phyloP scores from a whole-genome alignment of 1,284 basidiomycete species.

The Ustilago tritici region DNA sequence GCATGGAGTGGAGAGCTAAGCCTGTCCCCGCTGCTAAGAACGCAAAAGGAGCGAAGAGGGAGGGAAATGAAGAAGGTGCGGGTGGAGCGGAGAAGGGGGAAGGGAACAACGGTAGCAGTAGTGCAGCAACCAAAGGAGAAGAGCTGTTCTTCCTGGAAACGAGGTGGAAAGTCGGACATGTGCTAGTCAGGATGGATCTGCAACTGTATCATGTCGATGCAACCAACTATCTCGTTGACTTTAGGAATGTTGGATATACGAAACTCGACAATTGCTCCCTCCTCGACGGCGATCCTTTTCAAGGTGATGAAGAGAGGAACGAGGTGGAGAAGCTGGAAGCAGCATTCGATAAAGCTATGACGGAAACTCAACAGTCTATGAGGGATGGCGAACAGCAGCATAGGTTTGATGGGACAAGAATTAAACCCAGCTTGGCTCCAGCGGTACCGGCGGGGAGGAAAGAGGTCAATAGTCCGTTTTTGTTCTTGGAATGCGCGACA shows the following conservation, averaged over 20 bases:
- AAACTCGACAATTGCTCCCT: conserved; percentile 43
- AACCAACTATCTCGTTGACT: conserved; percentile 96
- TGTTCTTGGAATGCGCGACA: conserved; percentile 95
- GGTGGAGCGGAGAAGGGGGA: conserved; percentile 14
- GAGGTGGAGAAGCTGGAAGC: conserved; percentile 36
- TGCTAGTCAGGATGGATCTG: conserved; percentile 83
- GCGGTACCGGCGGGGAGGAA: conserved; percentile 76
- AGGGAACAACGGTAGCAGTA: conserved; percentile 63
- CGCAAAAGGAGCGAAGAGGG: conserved; percentile 18
- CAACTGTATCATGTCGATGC: conserved; percentile 96
- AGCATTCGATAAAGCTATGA: conserved; percentile 44
- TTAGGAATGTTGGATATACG: conserved; percentile 95
- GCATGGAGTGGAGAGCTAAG: conserved; percentile 87
- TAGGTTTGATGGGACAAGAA: conserved; percentile 36
- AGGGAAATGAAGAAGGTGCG: conserved; percentile 15
- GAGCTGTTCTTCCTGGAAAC: conserved; percentile 94
- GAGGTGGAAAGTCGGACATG: conserved; percentile 80
- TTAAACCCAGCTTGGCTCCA: conserved; percentile 50
- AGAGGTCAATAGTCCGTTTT: conserved; percentile 86
- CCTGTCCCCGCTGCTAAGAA: conserved; percentile 16
- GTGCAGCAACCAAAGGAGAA: conserved; percentile 71
- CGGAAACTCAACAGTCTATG: conserved; percentile 33
- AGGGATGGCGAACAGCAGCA: conserved; percentile 29
- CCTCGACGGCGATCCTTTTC: neutral
- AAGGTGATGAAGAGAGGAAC: neutral